Percentiles rank a stretch among this genome's conserved stretches.
phyloP scores from a whole-genome alignment of 2,329 filamentous ascomycete species.

The Graphiopsis chlorocephala region DNA sequence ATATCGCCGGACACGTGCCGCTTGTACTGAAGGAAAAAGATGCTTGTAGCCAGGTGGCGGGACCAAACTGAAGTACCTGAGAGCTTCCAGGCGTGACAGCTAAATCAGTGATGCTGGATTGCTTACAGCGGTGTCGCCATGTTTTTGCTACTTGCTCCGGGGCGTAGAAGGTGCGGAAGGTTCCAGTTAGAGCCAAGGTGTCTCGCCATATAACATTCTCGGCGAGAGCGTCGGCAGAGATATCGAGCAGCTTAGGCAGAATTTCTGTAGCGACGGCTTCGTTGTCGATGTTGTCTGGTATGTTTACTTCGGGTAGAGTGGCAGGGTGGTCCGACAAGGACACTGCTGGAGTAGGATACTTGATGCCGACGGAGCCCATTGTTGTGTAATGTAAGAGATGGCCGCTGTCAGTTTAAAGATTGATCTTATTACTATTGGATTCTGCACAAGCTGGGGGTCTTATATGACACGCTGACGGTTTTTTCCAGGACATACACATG shows the following conservation, averaged over 20 bases:
- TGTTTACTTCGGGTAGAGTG: conserved; percentile 12
- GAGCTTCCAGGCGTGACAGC: conserved; percentile 30
- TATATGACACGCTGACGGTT: not conserved
- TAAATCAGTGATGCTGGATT: conserved; percentile 19
- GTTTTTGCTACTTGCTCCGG: conserved; percentile 39
- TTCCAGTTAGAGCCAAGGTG: conserved; percentile 55
- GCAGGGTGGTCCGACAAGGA: conserved; percentile 18
- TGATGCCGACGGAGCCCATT: conserved; percentile 5
- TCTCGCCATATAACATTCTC: conserved; percentile 50
- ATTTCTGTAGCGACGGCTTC: not conserved
- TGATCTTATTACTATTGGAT: not conserved
- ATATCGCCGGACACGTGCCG: conserved; percentile 21
- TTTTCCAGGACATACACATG: not conserved
- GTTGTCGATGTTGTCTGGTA: conserved; percentile 16
- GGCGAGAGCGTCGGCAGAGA: conserved; percentile 1
- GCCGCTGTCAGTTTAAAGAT: not conserved
- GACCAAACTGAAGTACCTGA: conserved; percentile 16
- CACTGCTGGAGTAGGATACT: conserved; percentile 4
- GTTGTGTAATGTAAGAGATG: not conserved
- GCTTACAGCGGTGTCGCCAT: conserved; percentile 34
- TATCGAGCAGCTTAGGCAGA: conserved; percentile 1
- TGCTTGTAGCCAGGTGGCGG: conserved; percentile 26
- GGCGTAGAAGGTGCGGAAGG: conserved; percentile 53
- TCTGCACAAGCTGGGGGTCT: not conserved
- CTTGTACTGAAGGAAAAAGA: conserved; percentile 31